Base-by-base conservation (phyloP, 768 basidiomycete genomes). In the Leucosporidium yakuticum region DNA sequence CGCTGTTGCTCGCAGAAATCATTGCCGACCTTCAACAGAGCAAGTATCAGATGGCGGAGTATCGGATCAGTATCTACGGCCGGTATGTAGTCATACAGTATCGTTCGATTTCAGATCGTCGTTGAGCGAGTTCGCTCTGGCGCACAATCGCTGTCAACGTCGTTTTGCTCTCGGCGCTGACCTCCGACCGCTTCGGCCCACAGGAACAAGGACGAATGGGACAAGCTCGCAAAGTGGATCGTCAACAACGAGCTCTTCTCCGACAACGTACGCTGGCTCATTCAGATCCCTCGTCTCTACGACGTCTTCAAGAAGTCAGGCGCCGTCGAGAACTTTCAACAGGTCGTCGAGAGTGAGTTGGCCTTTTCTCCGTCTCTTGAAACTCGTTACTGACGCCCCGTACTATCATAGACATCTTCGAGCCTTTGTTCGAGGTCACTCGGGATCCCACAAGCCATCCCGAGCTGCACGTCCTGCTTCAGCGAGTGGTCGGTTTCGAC, bases 11-110 rank as follows among this genome's bases (percentile, higher is more conserved):
- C 14, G 29, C 76, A 97, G 96, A 99, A 83, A 82, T 98, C 51
- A 97, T 98, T 85, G 88, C 83, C n/a, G 96, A 99, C 85, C 79
- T 98, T 36, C 92, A 98, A 77, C 92, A 96, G 77, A 93, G 89
- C 82, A 99, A 99, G 79, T 99, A 99, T 76, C 96, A 98, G 83
- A 90, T 90, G 78, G 56, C 90, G 69, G 96, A 99, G 81, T 99
- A 96, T 91, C 86, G 96, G 7, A 84, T 98, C 65, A 95, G 91
- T 70, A 90, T 99, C 69, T 99, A 98, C 73, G 96, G 94, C 4
- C 85, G 91, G 77, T 78, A 15, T 67, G 77, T 65, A 15, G 39
- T 15, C 23, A 12, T 5, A 6, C 2, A 44, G 11, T 7, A 44
- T 14, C 20, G n/a, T 27, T 50, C 48, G 32, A 9, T 23, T 8